Percentiles rank a stretch among this genome's conserved stretches.
Conservation (phyloP, 441 rosid species). For the Breynia disticha region DNA sequence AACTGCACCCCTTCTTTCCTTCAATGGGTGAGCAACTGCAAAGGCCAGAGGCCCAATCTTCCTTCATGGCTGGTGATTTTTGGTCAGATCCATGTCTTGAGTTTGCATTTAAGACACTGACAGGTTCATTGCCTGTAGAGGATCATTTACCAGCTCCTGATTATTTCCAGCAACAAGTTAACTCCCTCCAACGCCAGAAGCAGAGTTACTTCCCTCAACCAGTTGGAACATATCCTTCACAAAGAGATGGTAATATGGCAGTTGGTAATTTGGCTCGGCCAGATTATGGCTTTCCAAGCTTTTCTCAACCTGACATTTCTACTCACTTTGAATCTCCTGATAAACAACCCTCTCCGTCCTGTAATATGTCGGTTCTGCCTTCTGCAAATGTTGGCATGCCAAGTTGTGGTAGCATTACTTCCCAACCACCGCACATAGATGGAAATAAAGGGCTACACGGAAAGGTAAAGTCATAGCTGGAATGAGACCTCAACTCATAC, state of each 20-base stretch:
- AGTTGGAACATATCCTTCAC: constrained; percentile 4
- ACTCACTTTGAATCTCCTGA: constrained; percentile 17
- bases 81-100: constrained; percentile 41
- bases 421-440: constrained; percentile 19
- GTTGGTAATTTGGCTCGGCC: constrained; percentile 18
- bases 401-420: constrained; percentile 12
- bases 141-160: constrained; percentile 29
- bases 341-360: constrained; percentile 12
- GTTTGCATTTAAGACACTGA: constrained; percentile 47
- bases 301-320: constrained; percentile 21
- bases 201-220: constrained; percentile 28
- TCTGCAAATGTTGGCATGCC: constrained; percentile 20
- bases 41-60: constrained; percentile 15
- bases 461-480: constrained; percentile 16
- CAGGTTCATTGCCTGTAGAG: constrained; percentile 24
- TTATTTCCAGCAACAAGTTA: constrained; percentile 34
- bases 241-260: constrained; percentile 14
- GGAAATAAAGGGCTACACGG: constrained; percentile 14
- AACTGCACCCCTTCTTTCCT: not conserved
- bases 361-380: constrained; percentile 11
- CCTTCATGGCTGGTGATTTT: constrained; percentile 20
- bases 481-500: not conserved
- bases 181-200: constrained; percentile 12
- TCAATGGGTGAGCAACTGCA: not conserved
- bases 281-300: constrained; percentile 18